Evolutionary conservation across 225 moss, liverwort and hornwort species (phyloP), one percentile per base, ranked within the genome.

Genomic region (Takakia lepidozioides): DNA sequence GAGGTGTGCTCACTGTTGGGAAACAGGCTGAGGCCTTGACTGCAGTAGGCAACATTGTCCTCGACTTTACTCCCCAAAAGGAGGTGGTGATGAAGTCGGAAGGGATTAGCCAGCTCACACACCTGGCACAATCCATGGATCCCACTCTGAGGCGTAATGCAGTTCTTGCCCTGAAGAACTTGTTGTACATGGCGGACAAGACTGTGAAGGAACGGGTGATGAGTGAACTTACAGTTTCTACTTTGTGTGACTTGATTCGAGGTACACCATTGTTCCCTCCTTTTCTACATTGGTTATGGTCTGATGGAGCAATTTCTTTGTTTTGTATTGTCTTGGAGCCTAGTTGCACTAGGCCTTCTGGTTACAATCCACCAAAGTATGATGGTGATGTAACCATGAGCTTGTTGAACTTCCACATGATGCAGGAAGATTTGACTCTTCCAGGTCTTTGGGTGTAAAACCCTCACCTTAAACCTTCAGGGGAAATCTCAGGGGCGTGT

Each of bases 161-260:
- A 35, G 87, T 87, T 45, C 81, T 84, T 84, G 95, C 95, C 29
- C 65, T 98, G 65, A 91, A 90, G 77, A 98, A 98, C 64, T 69
- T 98, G 44, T 72, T 90, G 41, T 98, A 82, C 28, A 80, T 90
- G 90, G 90, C 90, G 59, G 90, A 98, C 61, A 83, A 72, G 58
- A 55, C 60, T 27, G 84, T 90, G 48, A 98, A 90, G 66, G 75
- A 72, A 46, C 76, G 65, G 56, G 80, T 98, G 47, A 70, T 98
- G 90, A 60, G 60, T 63, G 95, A 90, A 75, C 75, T 98, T 38
- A 85, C 95, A 22, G 77, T 76, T 60, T 65, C 66, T 62, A 82
- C 84, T 39, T 55, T 98, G 62, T 77, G 84, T 26, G 84, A 76
- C 19, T 69, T 98, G 20, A 90, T 98, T 55, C 80, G 73, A 69